Conservation (phyloP, 768 basidiomycete species). For the Cystofilobasidium ferigula region DNA sequence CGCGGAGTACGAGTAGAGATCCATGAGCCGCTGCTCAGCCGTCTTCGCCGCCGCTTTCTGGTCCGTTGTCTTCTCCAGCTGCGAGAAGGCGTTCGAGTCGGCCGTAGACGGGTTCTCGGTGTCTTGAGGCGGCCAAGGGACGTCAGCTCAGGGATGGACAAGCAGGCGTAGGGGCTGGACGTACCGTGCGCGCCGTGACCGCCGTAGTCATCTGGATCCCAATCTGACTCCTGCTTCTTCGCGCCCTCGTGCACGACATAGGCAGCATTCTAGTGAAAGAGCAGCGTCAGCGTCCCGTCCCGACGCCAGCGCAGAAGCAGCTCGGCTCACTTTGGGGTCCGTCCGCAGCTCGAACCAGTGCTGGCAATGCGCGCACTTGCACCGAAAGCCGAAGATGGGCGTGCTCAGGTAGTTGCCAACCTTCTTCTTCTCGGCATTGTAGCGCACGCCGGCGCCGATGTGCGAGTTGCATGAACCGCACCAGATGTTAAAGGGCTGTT, state of each 20-base stretch:
- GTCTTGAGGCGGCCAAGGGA: slow-evolving; percentile 41
- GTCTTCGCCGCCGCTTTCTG: slow-evolving; percentile 62
- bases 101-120: slow-evolving; percentile 52
- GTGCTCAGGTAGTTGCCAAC: slow-evolving; percentile 90
- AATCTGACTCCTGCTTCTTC: slow-evolving; percentile 87
- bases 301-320: neutral
- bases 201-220: slow-evolving; percentile 93
- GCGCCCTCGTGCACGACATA: slow-evolving; percentile 90
- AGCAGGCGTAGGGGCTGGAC: slow-evolving; percentile 12
- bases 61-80: slow-evolving; percentile 78
- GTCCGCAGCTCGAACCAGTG: slow-evolving; percentile 98
- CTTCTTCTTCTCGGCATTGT: slow-evolving; percentile 98
- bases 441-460: slow-evolving; percentile 98
- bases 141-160: neutral
- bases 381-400: slow-evolving; percentile 86
- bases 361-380: slow-evolving; percentile 92
- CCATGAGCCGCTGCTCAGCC: slow-evolving; percentile 67
- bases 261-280: slow-evolving; percentile 62
- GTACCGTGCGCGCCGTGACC: slow-evolving; percentile 77
- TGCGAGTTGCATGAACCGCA: slow-evolving; percentile 46
- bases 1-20: slow-evolving; percentile 47
- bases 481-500: slow-evolving; percentile 20
- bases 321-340: slow-evolving; percentile 68
- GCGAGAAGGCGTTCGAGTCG: slow-evolving; percentile 67
- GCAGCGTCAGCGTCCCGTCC: neutral